Evolutionary conservation across 2,329 filamentous ascomycete genomes (phyloP), one percentile per base, ranked within the genome.

Genomic region (Alternaria sp.): DNA sequence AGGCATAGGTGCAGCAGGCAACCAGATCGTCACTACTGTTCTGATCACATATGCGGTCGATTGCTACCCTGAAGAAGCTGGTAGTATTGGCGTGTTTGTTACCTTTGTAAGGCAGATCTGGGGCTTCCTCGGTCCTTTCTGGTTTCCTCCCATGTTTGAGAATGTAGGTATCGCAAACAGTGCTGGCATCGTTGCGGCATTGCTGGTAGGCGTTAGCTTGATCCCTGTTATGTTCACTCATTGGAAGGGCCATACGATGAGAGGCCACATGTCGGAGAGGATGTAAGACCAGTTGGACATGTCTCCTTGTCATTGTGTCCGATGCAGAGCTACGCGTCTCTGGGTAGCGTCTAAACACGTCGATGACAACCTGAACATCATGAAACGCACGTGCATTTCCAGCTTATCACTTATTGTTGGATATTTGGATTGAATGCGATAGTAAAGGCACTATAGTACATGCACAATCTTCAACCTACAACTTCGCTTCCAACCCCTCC

Each of bases 31-130:
- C 15, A 89, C 87, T 0, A 89, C 88, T 0, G 84, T 89, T 3
- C 71, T 88, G 46, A 85, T 88, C 23, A 89, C 88, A 0, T 89
- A 88, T 71, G 84, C 86, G 0, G 84, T 90, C 1, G 88, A 89
- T 66, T 87, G 85, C 68, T 84, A 87, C 63, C 81, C 79, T 3
- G 80, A 85, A 26, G 82, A 87, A 44, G 81, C 86, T 0, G 84
- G 83, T 1, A 83, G 83, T 57, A 82, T 89, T 17, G 87, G 87
- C 3, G 86, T 88, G 0, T 89, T 88, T 65, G 82, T 89, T 65
- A 88, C 83, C 4, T 81, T 89, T 57, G 82, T 88, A 3, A 80
- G 87, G 8, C 84, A 86, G 61, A 83, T 82, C 17, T 77, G 73
- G 77, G 78, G 74, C 19, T 83, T 82, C 50, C 78, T 82, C 46